A percentile compares a stretch with the other conserved stretches of the same genome.
These are phyloP conservation scores for Endogone sp. DNA, from an alignment of 192 early-diverging fungal species.

Conservation along the genomic window DNA sequence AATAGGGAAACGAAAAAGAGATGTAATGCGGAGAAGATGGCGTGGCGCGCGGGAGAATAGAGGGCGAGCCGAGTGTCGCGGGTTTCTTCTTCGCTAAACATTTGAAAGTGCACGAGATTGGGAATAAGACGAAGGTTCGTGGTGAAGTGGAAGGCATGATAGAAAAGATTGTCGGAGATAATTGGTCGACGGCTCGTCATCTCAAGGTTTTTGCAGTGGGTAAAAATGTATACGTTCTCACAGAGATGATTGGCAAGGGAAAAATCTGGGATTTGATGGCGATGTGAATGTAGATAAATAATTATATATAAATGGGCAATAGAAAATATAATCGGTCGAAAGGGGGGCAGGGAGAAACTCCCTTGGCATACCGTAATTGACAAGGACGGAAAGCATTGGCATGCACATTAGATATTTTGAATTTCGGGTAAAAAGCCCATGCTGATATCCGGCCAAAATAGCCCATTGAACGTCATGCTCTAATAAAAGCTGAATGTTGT, in stretches of 20 bases:
- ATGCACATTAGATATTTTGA: conserved; percentile 19
- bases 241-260: background rate
- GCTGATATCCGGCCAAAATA: conserved; percentile 22
- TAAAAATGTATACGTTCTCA: background rate
- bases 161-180: background rate
- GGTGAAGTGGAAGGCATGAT: background rate
- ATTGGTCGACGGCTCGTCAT: no score
- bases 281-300: no score
- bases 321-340: no score
- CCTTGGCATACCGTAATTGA: conserved; percentile 31
- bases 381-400: conserved; percentile 27
- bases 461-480: conserved; percentile 26
- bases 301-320: no score
- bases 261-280: background rate
- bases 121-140: background rate
- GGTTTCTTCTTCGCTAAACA: background rate
- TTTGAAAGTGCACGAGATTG: background rate
- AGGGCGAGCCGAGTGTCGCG: background rate
- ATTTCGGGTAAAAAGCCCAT: conserved; percentile 15
- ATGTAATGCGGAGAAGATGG: conserved; percentile 23
- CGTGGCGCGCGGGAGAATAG: conserved; percentile 24
- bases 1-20: conserved; percentile 33
- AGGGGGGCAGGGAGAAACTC: no score
- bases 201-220: conserved; percentile 9
- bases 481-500: conserved; percentile 23